A percentile compares a stretch with the other conserved stretches of the same genome.
phyloP scores from a whole-genome alignment of 768 basidiomycete species.

The Trametes villosa region DNA sequence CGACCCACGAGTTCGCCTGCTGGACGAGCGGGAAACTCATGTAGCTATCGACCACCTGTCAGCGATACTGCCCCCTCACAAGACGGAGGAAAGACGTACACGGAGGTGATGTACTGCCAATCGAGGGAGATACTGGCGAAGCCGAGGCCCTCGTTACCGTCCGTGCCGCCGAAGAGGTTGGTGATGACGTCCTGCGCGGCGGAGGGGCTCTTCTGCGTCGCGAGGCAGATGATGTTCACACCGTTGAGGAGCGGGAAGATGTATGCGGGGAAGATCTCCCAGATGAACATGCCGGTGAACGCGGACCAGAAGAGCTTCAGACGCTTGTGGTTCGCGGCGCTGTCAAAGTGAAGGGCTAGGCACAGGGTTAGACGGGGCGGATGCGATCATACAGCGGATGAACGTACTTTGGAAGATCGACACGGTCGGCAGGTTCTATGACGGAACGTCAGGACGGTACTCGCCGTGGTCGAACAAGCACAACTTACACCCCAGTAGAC shows the following conservation, averaged over 20 bases:
- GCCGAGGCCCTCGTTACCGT: slow-evolving; percentile 71
- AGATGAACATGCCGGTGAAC: slow-evolving; percentile 55
- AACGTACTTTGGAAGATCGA: slow-evolving; percentile 58
- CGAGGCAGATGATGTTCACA: slow-evolving; percentile 62
- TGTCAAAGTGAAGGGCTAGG: slow-evolving; percentile 55
- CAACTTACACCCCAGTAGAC: slow-evolving; percentile 58
- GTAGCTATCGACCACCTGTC: slow-evolving; percentile 26
- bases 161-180: slow-evolving; percentile 67
- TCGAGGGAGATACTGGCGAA: slow-evolving; percentile 65
- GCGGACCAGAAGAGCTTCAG: slow-evolving; percentile 57
- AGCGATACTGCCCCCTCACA: background rate
- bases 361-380: slow-evolving; percentile 34
- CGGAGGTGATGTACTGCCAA: slow-evolving; percentile 66
- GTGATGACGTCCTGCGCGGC: slow-evolving; percentile 55
- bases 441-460: background rate
- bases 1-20: slow-evolving; percentile 66
- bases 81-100: slow-evolving; percentile 17
- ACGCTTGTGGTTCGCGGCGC: slow-evolving; percentile 48
- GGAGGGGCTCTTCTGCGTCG: slow-evolving; percentile 52
- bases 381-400: background rate
- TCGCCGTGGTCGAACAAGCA: background rate
- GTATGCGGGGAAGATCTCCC: slow-evolving; percentile 57
- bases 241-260: slow-evolving; percentile 69
- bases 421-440: slow-evolving; percentile 59
- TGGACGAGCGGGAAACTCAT: slow-evolving; percentile 60